Percentiles rank a stretch among this genome's conserved stretches.
Evolutionary conservation across 2,329 filamentous ascomycete species (phyloP).

Genomic region (Apiospora kogelbergensis): DNA sequence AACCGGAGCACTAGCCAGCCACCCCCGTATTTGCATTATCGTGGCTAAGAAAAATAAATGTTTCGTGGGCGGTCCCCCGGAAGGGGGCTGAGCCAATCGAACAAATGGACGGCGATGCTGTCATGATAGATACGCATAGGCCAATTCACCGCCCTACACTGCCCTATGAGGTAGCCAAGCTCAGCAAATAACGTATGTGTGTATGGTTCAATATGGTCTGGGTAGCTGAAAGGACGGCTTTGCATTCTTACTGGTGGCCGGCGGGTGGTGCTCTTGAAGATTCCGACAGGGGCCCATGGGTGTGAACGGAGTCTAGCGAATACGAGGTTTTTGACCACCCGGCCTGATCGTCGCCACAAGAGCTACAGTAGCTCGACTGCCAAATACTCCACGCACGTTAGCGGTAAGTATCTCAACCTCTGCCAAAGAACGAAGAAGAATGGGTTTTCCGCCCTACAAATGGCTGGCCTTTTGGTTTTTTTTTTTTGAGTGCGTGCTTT

Average conservation of each 20-base stretch:
- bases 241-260: neutral
- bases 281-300: neutral
- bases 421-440: neutral
- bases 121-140: neutral
- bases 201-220: neutral
- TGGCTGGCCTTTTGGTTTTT: neutral
- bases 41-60: neutral
- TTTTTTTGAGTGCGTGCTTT: neutral
- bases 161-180: neutral
- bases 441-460: neutral
- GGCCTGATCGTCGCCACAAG: neutral
- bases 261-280: neutral
- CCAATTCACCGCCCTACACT: neutral
- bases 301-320: conserved; percentile 1
- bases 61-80: neutral
- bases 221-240: neutral
- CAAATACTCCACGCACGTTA: neutral
- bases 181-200: neutral
- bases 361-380: neutral
- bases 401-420: conserved; percentile 1
- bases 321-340: neutral
- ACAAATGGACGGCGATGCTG: neutral
- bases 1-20: neutral
- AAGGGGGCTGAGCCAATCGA: neutral
- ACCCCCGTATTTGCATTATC: neutral